Evolutionary conservation across 2,329 filamentous ascomycete genomes (phyloP).

Genomic region (Plectosphaerella sp.): DNA sequence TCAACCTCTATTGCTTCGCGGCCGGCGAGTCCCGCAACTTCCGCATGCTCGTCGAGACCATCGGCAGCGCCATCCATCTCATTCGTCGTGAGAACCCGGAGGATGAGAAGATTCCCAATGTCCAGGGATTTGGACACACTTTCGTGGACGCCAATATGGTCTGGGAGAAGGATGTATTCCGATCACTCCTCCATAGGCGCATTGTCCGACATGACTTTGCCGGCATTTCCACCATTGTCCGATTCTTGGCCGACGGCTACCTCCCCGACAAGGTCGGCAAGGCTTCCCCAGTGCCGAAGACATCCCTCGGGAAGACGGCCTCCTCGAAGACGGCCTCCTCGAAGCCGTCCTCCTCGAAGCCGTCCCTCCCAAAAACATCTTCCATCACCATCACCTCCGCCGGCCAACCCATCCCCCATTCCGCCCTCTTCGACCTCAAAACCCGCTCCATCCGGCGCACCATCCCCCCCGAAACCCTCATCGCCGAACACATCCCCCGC

Average conservation of each 20-base stretch:
- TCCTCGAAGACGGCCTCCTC: not conserved
- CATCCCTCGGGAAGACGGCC: not conserved
- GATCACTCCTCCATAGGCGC: conserved; percentile 58
- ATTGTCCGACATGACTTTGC: conserved; percentile 56
- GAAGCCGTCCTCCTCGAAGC: not conserved
- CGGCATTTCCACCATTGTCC: conserved; percentile 43
- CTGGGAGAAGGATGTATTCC: conserved; percentile 50
- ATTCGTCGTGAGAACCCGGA: conserved; percentile 58
- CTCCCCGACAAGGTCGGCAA: conserved; percentile 12
- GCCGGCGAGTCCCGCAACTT: conserved; percentile 42
- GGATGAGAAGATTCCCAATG: conserved; percentile 46
- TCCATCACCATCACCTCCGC: conserved; percentile 4
- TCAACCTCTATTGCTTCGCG: conserved; percentile 56
- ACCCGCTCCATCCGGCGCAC: conserved; percentile 26
- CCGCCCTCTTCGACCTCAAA: conserved; percentile 37
- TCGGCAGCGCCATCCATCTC: conserved; percentile 57
- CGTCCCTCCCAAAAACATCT: not conserved
- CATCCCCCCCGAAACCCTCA: conserved; percentile 16
- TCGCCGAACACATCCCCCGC: conserved; percentile 32
- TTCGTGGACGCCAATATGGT: conserved; percentile 65
- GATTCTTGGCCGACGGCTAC: conserved; percentile 58
- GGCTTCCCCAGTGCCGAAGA: not conserved
- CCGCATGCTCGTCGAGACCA: conserved; percentile 51
- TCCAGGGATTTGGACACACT: conserved; percentile 59
- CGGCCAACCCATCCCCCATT: conserved; percentile 23